Base-by-base conservation (phyloP, 1,284 basidiomycete genomes). In the Austroboletus novae-zelandiae region DNA sequence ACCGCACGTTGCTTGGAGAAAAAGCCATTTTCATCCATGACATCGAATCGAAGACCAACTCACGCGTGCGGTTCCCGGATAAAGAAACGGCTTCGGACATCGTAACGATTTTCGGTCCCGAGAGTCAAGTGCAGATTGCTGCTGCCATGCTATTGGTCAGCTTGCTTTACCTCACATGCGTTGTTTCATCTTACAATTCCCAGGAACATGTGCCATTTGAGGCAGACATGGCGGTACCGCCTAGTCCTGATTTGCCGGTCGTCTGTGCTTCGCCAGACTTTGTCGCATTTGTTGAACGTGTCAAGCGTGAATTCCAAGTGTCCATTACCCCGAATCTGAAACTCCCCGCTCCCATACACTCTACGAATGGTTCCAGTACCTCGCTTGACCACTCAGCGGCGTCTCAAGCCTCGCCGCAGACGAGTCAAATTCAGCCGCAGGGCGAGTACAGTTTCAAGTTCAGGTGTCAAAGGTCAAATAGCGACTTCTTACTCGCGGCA, bases 131-230 rank as follows among this genome's bases (percentile, higher is more conserved):
- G 14, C 93, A 96, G 69, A 95, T 98, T 60, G 94, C 96, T 29
- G 91, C 91, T 20, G 89, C 95, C 14, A 98, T 98, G 94, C 78
- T 99, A 51, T 74, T 98, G 74, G 90, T 89, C 69, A 53, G 84
- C 74, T 14, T 37, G 35, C 32, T 30, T 43, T 54, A 47, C 35
- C 17, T 46, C 30, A 1, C 10, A 40, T 49, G 2, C 7, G 3
- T 17, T 30, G 13, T 32, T 27, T 53, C 41, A n/a, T 58, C 53
- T 62, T 30, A 65, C 48, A n/a, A 23, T 47, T 20, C 47, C 41
- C 47, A 94, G 91, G 92, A 97, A 65, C 94, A 97, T 64, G 94
- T 99, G 49, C 96, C 96, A 1, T 97, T 98, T 65, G 96, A 98
- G 68, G 94, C 94, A 20, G 94, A 98, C 64, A 89, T 96, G 81